Conservation (phyloP, 176 grass and related monocot species). For the Lolium rigidum region DNA sequence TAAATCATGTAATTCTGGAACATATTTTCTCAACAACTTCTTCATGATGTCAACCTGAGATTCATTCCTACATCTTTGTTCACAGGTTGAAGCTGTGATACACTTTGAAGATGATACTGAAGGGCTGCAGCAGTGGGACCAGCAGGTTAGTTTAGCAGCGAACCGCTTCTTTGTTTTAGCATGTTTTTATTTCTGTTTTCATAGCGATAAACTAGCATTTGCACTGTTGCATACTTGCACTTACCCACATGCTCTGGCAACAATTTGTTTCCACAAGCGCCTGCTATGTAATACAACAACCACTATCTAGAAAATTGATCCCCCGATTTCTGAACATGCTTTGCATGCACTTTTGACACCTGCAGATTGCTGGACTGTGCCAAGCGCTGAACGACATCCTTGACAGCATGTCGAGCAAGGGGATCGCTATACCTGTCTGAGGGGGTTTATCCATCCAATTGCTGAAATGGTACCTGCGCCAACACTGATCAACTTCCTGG, state of each 20-base stretch:
- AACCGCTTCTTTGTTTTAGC: not conserved
- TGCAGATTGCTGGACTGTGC: conserved; percentile 86
- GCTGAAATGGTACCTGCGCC: not conserved
- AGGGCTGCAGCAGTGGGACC: conserved; percentile 95
- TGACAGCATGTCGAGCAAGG: conserved; percentile 90
- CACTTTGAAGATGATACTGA: conserved; percentile 99
- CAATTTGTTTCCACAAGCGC: not conserved
- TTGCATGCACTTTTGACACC: not conserved
- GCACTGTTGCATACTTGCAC: not conserved
- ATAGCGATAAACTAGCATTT: too few relatives aligned
- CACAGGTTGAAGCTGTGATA: conserved; percentile 93
- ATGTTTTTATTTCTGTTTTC: not conserved
- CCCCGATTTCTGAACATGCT: not conserved
- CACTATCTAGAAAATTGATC: not conserved
- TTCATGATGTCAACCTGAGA: not conserved
- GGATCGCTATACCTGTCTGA: conserved; percentile 76
- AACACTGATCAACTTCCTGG: not conserved
- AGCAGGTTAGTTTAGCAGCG: conserved; percentile 60
- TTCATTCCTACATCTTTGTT: not conserved
- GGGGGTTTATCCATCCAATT: not conserved
- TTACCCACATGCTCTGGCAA: not conserved
- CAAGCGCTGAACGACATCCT: conserved; percentile 98
- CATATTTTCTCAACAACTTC: not conserved
- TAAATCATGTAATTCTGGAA: not conserved
- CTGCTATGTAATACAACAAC: too few relatives aligned